These are phyloP conservation scores for Entomortierella parvispora DNA, from an alignment of 192 early-diverging fungal species.

Conservation along the genomic window DNA sequence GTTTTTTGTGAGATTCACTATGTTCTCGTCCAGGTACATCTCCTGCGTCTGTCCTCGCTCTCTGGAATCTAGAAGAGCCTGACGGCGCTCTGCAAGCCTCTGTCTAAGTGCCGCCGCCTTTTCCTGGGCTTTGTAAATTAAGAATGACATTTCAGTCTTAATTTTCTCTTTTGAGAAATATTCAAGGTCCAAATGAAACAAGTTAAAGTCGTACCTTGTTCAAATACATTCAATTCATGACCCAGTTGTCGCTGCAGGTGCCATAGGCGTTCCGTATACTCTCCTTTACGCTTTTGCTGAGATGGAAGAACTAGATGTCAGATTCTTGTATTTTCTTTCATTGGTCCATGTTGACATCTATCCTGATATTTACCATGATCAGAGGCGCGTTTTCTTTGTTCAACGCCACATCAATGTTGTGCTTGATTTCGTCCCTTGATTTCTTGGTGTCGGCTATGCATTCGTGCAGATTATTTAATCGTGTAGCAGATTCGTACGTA, in stretches of 20 bases:
- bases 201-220: constrained; percentile 26
- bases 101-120: constrained; percentile 32
- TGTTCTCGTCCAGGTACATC: constrained; percentile 59
- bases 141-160: background rate
- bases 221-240: constrained; percentile 52
- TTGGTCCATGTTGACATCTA: no score
- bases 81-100: constrained; percentile 40
- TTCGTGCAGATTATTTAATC: constrained; percentile 55
- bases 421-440: constrained; percentile 55
- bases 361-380: no score
- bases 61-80: constrained; percentile 50
- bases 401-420: constrained; percentile 51
- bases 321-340: background rate
- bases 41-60: constrained; percentile 50
- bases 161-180: background rate
- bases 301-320: background rate
- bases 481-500: constrained; percentile 61
- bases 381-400: constrained; percentile 49
- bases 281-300: constrained; percentile 52
- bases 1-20: constrained; percentile 52
- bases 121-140: constrained; percentile 29
- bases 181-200: background rate
- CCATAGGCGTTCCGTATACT: constrained; percentile 41
- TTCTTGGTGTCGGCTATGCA: constrained; percentile 54
- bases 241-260: constrained; percentile 52